phyloP scores from a whole-genome alignment of 2,329 filamentous ascomycete genomes.

The Dissoconium aciculare region DNA sequence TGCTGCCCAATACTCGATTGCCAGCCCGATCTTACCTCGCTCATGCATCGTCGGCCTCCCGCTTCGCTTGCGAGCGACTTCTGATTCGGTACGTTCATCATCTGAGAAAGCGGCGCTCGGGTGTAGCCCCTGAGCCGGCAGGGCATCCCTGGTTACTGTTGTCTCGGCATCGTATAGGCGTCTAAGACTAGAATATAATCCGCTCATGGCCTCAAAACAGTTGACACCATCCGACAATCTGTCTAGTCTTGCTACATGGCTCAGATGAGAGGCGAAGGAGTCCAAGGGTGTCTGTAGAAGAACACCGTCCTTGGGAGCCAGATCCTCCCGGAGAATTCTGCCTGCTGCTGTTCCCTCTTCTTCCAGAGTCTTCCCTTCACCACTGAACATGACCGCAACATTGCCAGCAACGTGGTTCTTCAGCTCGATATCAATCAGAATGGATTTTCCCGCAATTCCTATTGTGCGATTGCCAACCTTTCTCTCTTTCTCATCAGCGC shows the following conservation, averaged over 20 bases:
- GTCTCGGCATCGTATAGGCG: slow-evolving; percentile 59
- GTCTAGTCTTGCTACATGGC: slow-evolving; percentile 53
- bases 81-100: slow-evolving; percentile 26
- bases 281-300: slow-evolving; percentile 56
- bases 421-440: slow-evolving; percentile 23
- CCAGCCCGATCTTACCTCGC: slow-evolving; percentile 50
- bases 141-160: slow-evolving; percentile 31
- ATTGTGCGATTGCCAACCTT: slow-evolving; percentile 22
- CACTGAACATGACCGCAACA: slow-evolving; percentile 49
- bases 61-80: slow-evolving; percentile 53
- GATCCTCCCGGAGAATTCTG: slow-evolving; percentile 49
- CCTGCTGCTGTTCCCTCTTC: slow-evolving; percentile 48
- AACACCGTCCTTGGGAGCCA: slow-evolving; percentile 45
- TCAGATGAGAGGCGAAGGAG: slow-evolving; percentile 55
- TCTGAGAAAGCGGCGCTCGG: slow-evolving; percentile 1
- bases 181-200: slow-evolving; percentile 54
- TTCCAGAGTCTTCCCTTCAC: slow-evolving; percentile 44
- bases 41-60: slow-evolving; percentile 59
- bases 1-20: slow-evolving; percentile 55
- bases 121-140: slow-evolving; percentile 26
- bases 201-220: slow-evolving; percentile 62
- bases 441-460: slow-evolving; percentile 23
- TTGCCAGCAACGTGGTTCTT: slow-evolving; percentile 28
- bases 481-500: slow-evolving; percentile 9
- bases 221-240: slow-evolving; percentile 58